phyloP scores from a whole-genome alignment of 129 eudicot genomes.

The Solidago caesia region DNA sequence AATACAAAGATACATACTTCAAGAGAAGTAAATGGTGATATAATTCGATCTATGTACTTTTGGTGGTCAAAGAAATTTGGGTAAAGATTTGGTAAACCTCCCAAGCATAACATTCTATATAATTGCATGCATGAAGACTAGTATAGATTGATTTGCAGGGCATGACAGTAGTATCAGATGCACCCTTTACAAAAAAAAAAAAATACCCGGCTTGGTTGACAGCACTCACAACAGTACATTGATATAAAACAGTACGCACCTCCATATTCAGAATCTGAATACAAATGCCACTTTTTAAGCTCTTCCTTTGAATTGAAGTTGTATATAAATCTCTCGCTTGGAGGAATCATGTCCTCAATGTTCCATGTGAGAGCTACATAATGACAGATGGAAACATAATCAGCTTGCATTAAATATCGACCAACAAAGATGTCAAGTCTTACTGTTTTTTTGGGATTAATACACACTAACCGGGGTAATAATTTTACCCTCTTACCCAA shows the following conservation, averaged over 20 bases:
- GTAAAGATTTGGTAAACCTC: conserved; percentile 2
- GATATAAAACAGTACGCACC: conserved; percentile 37
- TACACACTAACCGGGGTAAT: no score
- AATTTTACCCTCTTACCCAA: no score
- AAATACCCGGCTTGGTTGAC: background rate
- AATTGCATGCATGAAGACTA: conserved; percentile 3
- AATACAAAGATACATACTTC: background rate
- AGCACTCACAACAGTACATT: background rate
- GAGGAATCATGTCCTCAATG: conserved; percentile 82
- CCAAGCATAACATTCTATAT: background rate
- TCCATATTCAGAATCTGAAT: conserved; percentile 97
- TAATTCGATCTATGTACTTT: background rate
- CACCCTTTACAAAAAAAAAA: background rate
- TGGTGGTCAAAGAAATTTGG: conserved; percentile 2
- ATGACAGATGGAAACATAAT: background rate
- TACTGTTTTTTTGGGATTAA: no score
- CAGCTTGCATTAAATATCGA: background rate
- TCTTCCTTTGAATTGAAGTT: conserved; percentile 77
- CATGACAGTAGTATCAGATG: background rate
- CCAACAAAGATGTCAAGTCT: background rate
- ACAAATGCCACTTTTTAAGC: conserved; percentile 86
- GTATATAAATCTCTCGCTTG: conserved; percentile 64
- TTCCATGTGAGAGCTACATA: conserved; percentile 86
- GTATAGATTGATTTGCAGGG: background rate
- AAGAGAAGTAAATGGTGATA: conserved; percentile 1